Base-by-base conservation (phyloP, 2,329 filamentous ascomycete genomes). In the Hypoxylon rubiginosum region DNA sequence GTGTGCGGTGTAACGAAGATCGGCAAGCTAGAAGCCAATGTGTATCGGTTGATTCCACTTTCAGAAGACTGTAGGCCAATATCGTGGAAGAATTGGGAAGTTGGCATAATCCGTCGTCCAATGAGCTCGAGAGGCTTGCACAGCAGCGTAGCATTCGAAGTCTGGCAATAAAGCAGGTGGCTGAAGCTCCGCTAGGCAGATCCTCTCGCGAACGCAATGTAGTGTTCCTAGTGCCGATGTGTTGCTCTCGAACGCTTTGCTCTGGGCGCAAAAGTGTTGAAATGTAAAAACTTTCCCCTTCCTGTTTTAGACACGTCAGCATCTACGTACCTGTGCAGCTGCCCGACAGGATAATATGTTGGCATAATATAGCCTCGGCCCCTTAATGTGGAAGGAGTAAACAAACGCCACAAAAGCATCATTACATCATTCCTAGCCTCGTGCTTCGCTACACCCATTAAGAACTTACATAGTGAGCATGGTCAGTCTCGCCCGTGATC, bases 391-490 rank as follows among this genome's bases (percentile, higher is more conserved):
- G 43, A 21, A 26, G 2, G 9, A 2, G n/a, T 43, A 10, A 19
- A 43, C 7, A 19, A 26, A 46, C 21, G 43, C 21, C 43, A 24
- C 43, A 46, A 15, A 46, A 26, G 43, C 17, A 46, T 34, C 32
- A 24, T 46, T 46, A 46, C 43, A 46, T 46, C 43, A 46, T 46
- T 26, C 19, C 21, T 19, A 46, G 43, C 43, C 43, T 46, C 9
- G 21, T 2, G 19, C 10, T n/a, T 46, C 36, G 15, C 6, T 17
- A 30, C 28, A 30, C 28, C 6, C 28, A 7, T 30, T 6, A 5
- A 30, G 28, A 9, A 5, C 4, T n/a, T n/a, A n/a, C n/a, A n/a
- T n/a, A n/a, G n/a, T n/a, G n/a, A n/a, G n/a, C n/a, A n/a, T n/a
- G n/a, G n/a, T n/a, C n/a, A 28, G 26, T 28, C 3, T 28, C 26